phyloP scores from a whole-genome alignment of 345 rosid genomes.

The Mangifera indica region DNA sequence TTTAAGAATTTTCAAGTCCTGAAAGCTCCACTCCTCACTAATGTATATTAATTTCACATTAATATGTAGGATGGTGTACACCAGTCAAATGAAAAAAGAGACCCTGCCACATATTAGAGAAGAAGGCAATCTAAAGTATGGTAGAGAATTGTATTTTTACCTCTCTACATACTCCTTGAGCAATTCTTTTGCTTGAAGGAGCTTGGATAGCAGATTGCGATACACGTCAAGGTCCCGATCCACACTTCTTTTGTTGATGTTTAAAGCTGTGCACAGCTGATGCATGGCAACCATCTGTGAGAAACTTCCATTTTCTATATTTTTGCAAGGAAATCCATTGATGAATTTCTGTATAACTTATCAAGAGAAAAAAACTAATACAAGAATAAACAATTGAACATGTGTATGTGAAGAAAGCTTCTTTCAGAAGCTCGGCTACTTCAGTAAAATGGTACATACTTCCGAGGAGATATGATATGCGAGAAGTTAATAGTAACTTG shows the following conservation, averaged over 20 bases:
- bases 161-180: slow-evolving; percentile 90
- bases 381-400: not conserved
- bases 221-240: slow-evolving; percentile 97
- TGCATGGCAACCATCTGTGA: slow-evolving; percentile 15
- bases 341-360: not conserved
- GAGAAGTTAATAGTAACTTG: no score
- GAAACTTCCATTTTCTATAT: not conserved
- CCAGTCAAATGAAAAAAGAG: not conserved
- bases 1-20: not conserved
- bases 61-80: not conserved
- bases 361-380: not conserved
- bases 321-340: not conserved
- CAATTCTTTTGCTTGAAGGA: slow-evolving; percentile 97
- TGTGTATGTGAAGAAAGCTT: not conserved
- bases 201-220: slow-evolving; percentile 85
- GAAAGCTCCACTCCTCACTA: not conserved
- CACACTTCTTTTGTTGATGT: slow-evolving; percentile 80
- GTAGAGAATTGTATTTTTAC: slow-evolving; percentile 34
- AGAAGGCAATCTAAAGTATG: not conserved
- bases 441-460: not conserved
- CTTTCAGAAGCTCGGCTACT: not conserved
- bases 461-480: not conserved
- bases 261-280: slow-evolving; percentile 92
- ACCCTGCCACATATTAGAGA: not conserved
- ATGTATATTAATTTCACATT: not conserved